A percentile compares a stretch with the other conserved stretches of the same genome.
phyloP scores from a whole-genome alignment of 106 monocot species.

The Hemerocallis citrina region DNA sequence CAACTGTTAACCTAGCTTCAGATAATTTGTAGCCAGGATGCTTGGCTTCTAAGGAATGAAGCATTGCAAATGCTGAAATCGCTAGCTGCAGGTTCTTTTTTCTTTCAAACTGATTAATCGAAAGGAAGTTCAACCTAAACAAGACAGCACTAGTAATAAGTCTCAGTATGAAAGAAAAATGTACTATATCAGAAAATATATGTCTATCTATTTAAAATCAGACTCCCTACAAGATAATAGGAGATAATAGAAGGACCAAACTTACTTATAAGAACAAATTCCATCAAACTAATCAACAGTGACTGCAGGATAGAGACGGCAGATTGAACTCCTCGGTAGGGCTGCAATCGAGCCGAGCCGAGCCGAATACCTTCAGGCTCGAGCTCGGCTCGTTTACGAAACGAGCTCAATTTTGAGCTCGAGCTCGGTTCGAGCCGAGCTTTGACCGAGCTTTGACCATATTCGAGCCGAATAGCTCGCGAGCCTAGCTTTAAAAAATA shows the following conservation, averaged over 20 bases:
- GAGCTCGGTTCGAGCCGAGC: no score
- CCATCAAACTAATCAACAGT: slow-evolving; percentile 64
- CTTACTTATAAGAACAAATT: slow-evolving; percentile 73
- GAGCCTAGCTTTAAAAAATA: no score
- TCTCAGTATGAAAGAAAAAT: not conserved
- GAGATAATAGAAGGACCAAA: slow-evolving; percentile 32
- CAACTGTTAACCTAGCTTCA: slow-evolving; percentile 67
- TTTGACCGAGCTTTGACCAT: no score
- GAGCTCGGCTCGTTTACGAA: no score
- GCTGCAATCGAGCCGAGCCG: no score
- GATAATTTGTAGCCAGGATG: slow-evolving; percentile 17
- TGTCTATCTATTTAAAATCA: not conserved
- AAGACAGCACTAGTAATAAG: slow-evolving; percentile 8
- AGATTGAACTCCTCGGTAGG: no score
- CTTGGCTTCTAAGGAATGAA: slow-evolving; percentile 31
- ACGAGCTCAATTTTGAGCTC: no score
- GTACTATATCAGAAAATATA: not conserved
- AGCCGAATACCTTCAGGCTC: no score
- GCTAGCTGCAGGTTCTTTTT: slow-evolving; percentile 95
- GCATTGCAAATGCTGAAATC: slow-evolving; percentile 83
- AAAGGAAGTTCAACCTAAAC: slow-evolving; percentile 85
- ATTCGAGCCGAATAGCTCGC: no score
- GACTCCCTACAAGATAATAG: slow-evolving; percentile 13
- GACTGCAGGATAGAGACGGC: slow-evolving; percentile 86
- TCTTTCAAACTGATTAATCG: slow-evolving; percentile 95